Evolutionary conservation across 768 basidiomycete species (phyloP).

Genomic region (Lactifluus echinatus): DNA sequence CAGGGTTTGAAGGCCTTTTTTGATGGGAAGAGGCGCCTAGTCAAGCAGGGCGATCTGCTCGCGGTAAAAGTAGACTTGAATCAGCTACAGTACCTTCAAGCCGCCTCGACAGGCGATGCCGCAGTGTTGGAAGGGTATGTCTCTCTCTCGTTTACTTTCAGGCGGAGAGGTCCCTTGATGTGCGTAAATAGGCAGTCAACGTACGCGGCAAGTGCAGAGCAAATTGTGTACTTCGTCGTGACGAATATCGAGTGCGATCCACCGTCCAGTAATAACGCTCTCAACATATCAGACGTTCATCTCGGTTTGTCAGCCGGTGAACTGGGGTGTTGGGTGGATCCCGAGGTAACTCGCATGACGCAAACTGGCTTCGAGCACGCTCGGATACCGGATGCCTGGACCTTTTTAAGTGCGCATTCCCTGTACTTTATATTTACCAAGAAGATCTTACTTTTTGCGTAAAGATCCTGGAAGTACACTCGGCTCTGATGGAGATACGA

Average conservation of each 20-base stretch:
- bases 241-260: constrained; percentile 67
- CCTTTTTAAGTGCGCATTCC: constrained; percentile 42
- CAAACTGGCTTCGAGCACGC: constrained; percentile 72
- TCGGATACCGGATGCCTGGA: constrained; percentile 44
- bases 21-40: constrained; percentile 39
- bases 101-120: background rate
- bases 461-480: background rate
- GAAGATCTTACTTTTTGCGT: background rate
- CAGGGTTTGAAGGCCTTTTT: constrained; percentile 59
- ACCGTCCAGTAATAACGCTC: constrained; percentile 30
- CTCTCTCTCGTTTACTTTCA: background rate
- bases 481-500: background rate
- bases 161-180: background rate
- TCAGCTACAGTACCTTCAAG: constrained; percentile 20
- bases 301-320: constrained; percentile 53
- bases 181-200: background rate
- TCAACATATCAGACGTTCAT: constrained; percentile 36
- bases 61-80: constrained; percentile 55
- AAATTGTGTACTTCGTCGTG: constrained; percentile 67
- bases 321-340: constrained; percentile 81
- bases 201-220: constrained; percentile 26
- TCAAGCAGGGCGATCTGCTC: constrained; percentile 70
- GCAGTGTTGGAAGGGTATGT: constrained; percentile 2
- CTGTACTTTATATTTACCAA: background rate
- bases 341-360: constrained; percentile 59